phyloP scores from a whole-genome alignment of 164 flowering plant species.

The Chimonanthus salicifolius region DNA sequence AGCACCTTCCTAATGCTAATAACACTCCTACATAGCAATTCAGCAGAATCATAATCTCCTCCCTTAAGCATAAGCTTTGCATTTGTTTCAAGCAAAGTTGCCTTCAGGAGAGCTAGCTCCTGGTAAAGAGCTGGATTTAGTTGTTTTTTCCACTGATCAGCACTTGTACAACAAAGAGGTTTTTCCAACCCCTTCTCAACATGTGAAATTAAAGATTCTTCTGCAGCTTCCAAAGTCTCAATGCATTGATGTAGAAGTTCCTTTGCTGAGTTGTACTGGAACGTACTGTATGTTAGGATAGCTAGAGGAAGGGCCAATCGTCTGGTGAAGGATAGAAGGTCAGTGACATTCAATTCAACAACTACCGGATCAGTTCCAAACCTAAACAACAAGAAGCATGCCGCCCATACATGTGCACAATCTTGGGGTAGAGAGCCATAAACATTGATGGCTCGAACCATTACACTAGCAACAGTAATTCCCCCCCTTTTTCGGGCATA shows the following conservation, averaged over 20 bases:
- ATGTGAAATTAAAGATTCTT: constrained; percentile 67
- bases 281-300: constrained; percentile 51
- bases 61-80: constrained; percentile 88
- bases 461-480: constrained; percentile 47
- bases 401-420: constrained; percentile 79
- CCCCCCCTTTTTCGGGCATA: constrained; percentile 60
- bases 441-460: constrained; percentile 55
- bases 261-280: constrained; percentile 62
- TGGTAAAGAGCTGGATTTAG: constrained; percentile 76
- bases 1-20: constrained; percentile 75
- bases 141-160: constrained; percentile 62
- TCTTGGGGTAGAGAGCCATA: constrained; percentile 41
- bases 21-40: constrained; percentile 69
- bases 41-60: constrained; percentile 74
- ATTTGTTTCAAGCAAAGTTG: constrained; percentile 76
- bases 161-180: constrained; percentile 60
- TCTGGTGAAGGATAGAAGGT: constrained; percentile 49
- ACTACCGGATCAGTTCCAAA: constrained; percentile 48
- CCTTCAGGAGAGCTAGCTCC: constrained; percentile 65
- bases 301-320: constrained; percentile 71
- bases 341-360: constrained; percentile 62
- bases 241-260: constrained; percentile 81
- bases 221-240: constrained; percentile 70
- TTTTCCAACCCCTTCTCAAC: constrained; percentile 75
- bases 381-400: constrained; percentile 68